Percentiles rank a stretch among this genome's conserved stretches.
These are phyloP conservation scores for Atkinsonella hypoxylon DNA, from an alignment of 2,329 filamentous ascomycete species.

Conservation along the genomic window DNA sequence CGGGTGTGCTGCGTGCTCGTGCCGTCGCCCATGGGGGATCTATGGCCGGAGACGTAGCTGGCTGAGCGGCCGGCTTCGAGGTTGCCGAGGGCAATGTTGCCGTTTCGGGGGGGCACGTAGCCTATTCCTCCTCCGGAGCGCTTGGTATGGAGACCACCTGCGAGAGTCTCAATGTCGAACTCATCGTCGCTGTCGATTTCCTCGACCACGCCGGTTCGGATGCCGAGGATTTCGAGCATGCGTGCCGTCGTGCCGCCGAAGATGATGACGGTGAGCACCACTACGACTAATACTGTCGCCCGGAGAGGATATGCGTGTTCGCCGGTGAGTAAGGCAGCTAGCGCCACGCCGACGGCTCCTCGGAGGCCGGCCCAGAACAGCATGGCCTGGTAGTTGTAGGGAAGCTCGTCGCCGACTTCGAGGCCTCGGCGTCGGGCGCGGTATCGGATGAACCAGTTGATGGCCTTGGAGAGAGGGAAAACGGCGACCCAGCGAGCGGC, in stretches of 20 bases:
- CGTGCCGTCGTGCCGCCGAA: conserved; percentile 94
- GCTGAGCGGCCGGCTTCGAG: conserved; percentile 29
- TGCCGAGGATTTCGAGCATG: conserved; percentile 96
- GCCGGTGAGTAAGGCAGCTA: conserved; percentile 79
- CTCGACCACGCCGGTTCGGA: conserved; percentile 89
- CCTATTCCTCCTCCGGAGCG: conserved; percentile 67
- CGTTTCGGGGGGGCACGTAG: conserved; percentile 57
- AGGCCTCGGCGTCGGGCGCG: conserved; percentile 61
- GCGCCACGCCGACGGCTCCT: conserved; percentile 87
- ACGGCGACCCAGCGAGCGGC: conserved; percentile 87
- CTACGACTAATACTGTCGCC: conserved; percentile 93
- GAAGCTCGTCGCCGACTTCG: conserved; percentile 75
- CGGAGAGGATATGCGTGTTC: conserved; percentile 72
- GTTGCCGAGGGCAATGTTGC: conserved; percentile 45
- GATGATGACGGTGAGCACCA: conserved; percentile 95
- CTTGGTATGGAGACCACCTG: conserved; percentile 66
- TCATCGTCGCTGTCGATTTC: conserved; percentile 97
- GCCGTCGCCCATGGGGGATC: conserved; percentile 31
- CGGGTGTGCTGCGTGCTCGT: conserved; percentile 33
- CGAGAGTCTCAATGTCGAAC: conserved; percentile 82
- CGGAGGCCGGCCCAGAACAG: conserved; percentile 97
- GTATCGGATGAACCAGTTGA: conserved; percentile 90
- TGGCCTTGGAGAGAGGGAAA: conserved; percentile 77
- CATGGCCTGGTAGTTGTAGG: conserved; percentile 97
- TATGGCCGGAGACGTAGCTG: conserved; percentile 42